Evolutionary conservation across 768 basidiomycete genomes (phyloP), one percentile per base, ranked within the genome.

Genomic region (Chiua virens): DNA sequence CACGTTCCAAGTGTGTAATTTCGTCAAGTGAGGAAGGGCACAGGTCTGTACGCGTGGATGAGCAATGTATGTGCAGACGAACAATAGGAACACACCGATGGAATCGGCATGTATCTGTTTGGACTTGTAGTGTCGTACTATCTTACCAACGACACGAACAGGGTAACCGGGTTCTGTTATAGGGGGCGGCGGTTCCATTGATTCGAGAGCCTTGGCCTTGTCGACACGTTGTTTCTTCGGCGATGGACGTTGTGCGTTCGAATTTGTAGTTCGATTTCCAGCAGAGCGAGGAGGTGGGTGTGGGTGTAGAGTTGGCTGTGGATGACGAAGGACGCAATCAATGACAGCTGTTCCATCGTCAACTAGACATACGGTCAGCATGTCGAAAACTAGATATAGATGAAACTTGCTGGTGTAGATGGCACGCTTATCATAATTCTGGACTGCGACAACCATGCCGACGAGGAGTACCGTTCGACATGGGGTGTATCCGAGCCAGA

Each of bases 341-440:
- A 92, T 74, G 4, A 86, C 82, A 25, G 73, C 82, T 2, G 87
- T 86, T 6, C 88, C 87, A 57, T 92, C 89, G 60, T 92, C 89
- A 52, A 91, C 87, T 91, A 45, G 25, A 7, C 18, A 42, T 14
- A 28, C 10, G 0, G 39, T 58, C 42, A 55, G 44, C 14, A 40
- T 17, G n/a, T 28, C 23, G 35, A 34, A 18, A 5, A 3, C 3
- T 6, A n/a, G 39, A 25, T 8, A 23, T 38, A 15, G 38, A 23
- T 8, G 17, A 18, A 8, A 49, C 52, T 25, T 57, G 86, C 89
- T 59, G 0, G 78, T 76, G 63, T 89, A 89, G 2, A 83, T 58
- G 15, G 81, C 71, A 34, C 80, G 77, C 54, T 73, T 77, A 56
- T 89, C 87, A 52, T 80, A 84, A 0, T 73, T 66, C 41, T 79